phyloP scores from a whole-genome alignment of 2,329 filamentous ascomycete genomes.

The Pseudogymnoascus sp. region DNA sequence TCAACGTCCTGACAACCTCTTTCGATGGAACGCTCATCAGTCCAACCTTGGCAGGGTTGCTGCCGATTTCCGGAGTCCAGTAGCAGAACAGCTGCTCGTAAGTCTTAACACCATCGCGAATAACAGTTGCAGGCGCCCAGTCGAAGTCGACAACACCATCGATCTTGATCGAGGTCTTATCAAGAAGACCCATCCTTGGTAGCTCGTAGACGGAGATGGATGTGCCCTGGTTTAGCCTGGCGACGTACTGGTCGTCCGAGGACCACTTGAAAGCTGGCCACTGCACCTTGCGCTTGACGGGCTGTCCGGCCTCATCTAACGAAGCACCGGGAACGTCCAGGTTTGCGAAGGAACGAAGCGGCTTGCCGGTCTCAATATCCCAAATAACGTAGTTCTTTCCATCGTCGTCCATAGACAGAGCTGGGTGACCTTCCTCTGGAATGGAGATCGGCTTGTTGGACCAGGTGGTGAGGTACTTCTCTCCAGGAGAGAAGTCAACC shows the following conservation, averaged over 20 bases:
- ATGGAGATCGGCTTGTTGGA: constrained; percentile 89
- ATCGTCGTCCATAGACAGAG: constrained; percentile 85
- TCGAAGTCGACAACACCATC: constrained; percentile 97
- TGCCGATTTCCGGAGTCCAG: constrained; percentile 97
- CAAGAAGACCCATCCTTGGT: constrained; percentile 79
- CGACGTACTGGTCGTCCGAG: constrained; percentile 92
- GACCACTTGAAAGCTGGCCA: constrained; percentile 99
- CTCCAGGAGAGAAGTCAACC: constrained; percentile 86
- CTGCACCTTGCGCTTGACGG: constrained; percentile 81
- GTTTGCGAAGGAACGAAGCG: constrained; percentile 87
- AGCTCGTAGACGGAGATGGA: constrained; percentile 89
- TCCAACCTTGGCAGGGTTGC: constrained; percentile 93
- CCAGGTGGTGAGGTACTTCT: constrained; percentile 95
- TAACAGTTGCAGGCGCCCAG: constrained; percentile 79
- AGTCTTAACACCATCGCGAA: constrained; percentile 75
- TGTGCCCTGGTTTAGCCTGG: constrained; percentile 76
- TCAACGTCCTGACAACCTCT: constrained; percentile 86
- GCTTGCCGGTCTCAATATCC: constrained; percentile 85
- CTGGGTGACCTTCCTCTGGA: constrained; percentile 74
- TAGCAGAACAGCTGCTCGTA: constrained; percentile 97
- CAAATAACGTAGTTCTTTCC: constrained; percentile 99
- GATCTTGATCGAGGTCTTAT: constrained; percentile 90
- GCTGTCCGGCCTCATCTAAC: constrained; percentile 51
- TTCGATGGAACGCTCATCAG: constrained; percentile 95
- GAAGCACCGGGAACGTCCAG: constrained; percentile 64